Evolutionary conservation across 176 grass and related monocot species (phyloP).

Genomic region (Lolium rigidum): DNA sequence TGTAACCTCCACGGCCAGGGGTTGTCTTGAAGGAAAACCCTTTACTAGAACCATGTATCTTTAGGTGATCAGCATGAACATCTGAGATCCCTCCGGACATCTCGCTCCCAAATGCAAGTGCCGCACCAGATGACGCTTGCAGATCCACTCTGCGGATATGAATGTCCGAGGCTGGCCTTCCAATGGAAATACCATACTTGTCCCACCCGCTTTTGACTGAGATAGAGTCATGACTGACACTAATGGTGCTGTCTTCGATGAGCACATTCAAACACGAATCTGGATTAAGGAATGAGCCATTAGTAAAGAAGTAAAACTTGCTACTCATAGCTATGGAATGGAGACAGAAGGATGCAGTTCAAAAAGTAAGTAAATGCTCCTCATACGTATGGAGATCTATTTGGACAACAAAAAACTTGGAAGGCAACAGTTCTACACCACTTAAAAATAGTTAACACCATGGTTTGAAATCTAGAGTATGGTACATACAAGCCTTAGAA

Average conservation of each 20-base stretch:
- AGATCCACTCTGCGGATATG: conserved; percentile 69
- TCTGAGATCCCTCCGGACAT: conserved; percentile 90
- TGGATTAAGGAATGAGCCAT: conserved; percentile 39
- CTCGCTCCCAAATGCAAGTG: conserved; percentile 85
- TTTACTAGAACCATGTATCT: conserved; percentile 54
- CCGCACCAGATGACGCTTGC: conserved; percentile 62
- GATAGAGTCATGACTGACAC: conserved; percentile 78
- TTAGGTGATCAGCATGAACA: conserved; percentile 53
- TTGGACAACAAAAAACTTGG: background rate
- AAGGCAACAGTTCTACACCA: background rate
- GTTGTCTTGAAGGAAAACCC: conserved; percentile 76
- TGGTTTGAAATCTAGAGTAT: conserved; percentile 8
- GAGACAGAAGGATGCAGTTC: background rate
- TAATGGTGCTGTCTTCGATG: conserved; percentile 72
- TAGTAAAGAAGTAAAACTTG: background rate
- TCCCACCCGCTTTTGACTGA: conserved; percentile 89
- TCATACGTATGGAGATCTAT: conserved; percentile 6
- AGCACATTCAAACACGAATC: conserved; percentile 84
- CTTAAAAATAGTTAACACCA: conserved; percentile 15
- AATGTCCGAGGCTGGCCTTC: conserved; percentile 59
- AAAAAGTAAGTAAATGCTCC: conserved; percentile 15
- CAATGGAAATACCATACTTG: conserved; percentile 75
- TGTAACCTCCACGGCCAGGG: conserved; percentile 69
- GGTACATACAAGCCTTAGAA: background rate
- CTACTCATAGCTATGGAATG: background rate